Base-by-base conservation (phyloP, 306 rosid genomes). In the Cicer pinnatifidum region DNA sequence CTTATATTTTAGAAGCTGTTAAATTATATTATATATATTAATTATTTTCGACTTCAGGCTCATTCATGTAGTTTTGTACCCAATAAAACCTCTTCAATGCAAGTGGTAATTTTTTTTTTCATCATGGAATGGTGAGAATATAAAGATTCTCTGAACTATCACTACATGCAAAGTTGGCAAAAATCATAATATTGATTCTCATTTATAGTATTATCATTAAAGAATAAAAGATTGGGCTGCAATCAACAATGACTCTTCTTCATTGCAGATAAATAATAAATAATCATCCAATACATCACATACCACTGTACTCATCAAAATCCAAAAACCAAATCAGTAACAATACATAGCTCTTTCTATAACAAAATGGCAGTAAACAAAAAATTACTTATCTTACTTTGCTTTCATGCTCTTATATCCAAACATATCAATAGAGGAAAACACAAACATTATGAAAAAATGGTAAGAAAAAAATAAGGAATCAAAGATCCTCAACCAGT, bases 351-450 rank as follows among this genome's bases (percentile, higher is more conserved):
- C 67, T 85, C 80, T 68, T 68, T 85, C 79, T 82, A 75, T 77
- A 69, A 59, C 77, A 78, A 41, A 70, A 62, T 57, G 72, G 44
- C 59, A 71, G 71, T 41, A 35, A 63, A 74, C 58, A 66, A 65
- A 78, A 61, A 39, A 79, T 83, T 83, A 63, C 81, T 83, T 79
- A 79, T 66, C 82, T 87, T 85, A 83, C 82, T 75, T 83, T 81
- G 81, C 75, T 82, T 84, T 84, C 85, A 85, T 86, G 84, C 81
- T 85, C 89, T 76, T 82, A 76, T 79, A 76, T 79, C 84, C 86
- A 90, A 82, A 73, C 69, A 83, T 64, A 83, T 61, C 57, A 82
- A 81, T 72, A 71, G 23, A 67, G 50, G 75, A 68, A 74, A 76
- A 81, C 66, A 85, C 76, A 71, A 80, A 84, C 92, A 88, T 74